Percentiles rank a stretch among this genome's conserved stretches.
Evolutionary conservation across 495 filamentous ascomycete species (phyloP).

Genomic region (Clohesyomyces aquaticus): DNA sequence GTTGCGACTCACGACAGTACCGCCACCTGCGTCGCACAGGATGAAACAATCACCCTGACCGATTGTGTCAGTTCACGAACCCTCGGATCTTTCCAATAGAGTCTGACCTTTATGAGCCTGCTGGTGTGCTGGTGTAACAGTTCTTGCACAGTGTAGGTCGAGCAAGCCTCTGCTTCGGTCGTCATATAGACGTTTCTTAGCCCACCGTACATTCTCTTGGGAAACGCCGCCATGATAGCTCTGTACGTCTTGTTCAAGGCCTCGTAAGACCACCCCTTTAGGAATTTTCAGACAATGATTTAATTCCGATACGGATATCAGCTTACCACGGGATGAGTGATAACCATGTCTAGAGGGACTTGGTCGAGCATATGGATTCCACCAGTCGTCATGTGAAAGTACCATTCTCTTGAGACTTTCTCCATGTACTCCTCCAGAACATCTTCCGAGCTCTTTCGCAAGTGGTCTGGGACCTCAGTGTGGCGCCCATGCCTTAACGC

Average conservation of each 20-base stretch:
- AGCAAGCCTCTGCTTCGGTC: constrained; percentile 39
- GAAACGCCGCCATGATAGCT: constrained; percentile 43
- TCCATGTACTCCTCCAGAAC: constrained; percentile 45
- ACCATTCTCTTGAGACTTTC: constrained; percentile 40
- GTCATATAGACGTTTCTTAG: constrained; percentile 37
- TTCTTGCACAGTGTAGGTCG: constrained; percentile 40
- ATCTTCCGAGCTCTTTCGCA: constrained; percentile 44
- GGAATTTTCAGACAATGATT: too few species aligned
- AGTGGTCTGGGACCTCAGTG: constrained; percentile 42
- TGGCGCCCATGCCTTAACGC: too few species aligned
- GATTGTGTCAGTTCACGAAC: constrained; percentile 21
- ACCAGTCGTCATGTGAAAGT: not conserved
- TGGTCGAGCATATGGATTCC: constrained; percentile 27
- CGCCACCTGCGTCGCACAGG: constrained; percentile 12
- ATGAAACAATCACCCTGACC: constrained; percentile 14
- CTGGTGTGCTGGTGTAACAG: constrained; percentile 30
- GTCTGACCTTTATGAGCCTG: constrained; percentile 31
- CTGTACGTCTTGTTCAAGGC: constrained; percentile 46
- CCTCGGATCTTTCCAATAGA: too few species aligned
- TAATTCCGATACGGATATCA: too few species aligned
- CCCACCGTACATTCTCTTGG: constrained; percentile 33
- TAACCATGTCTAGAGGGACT: constrained; percentile 43
- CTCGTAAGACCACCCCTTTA: constrained; percentile 45
- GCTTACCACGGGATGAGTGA: constrained; percentile 48
- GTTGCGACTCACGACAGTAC: constrained; percentile 4